Evolutionary conservation across 2,329 filamentous ascomycete genomes (phyloP).

Genomic region (Colletotrichum tropicale): DNA sequence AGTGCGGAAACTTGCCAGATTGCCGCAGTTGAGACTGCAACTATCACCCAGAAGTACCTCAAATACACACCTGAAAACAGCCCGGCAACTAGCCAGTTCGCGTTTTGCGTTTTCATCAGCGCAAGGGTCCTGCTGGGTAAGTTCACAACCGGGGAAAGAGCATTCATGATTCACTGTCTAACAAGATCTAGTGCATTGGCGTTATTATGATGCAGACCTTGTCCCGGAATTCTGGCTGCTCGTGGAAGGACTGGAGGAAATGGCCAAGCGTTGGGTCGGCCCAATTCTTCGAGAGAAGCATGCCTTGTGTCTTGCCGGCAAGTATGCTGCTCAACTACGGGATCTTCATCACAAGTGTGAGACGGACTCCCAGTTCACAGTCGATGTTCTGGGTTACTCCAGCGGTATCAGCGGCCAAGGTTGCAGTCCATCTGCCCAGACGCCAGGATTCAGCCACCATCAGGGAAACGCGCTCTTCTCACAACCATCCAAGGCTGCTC

Average conservation of each 20-base stretch:
- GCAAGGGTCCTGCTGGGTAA: conserved; percentile 42
- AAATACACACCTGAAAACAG: conserved; percentile 33
- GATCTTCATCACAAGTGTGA: conserved; percentile 17
- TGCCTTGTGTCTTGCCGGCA: conserved; percentile 21
- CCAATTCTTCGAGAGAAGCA: not conserved
- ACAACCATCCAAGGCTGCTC: not conserved
- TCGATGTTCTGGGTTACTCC: conserved; percentile 24
- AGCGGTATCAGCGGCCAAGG: conserved; percentile 3
- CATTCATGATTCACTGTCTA: not conserved
- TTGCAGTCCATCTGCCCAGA: conserved; percentile 1
- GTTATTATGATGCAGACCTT: conserved; percentile 26
- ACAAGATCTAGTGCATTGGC: conserved; percentile 28
- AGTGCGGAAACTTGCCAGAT: conserved; percentile 53
- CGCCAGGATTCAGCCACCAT: conserved; percentile 5
- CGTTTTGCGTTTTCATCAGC: conserved; percentile 51
- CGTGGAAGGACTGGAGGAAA: conserved; percentile 31
- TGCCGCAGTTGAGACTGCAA: conserved; percentile 49
- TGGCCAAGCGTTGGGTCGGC: conserved; percentile 31
- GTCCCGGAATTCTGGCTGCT: conserved; percentile 31
- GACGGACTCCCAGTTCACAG: conserved; percentile 4
- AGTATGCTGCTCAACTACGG: conserved; percentile 23
- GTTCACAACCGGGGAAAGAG: not conserved
- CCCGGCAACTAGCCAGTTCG: conserved; percentile 42
- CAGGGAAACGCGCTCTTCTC: conserved; percentile 3
- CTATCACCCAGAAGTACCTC: conserved; percentile 50